Base-by-base conservation (phyloP, 495 filamentous ascomycete genomes). In the Mycothermus thermophilus region DNA sequence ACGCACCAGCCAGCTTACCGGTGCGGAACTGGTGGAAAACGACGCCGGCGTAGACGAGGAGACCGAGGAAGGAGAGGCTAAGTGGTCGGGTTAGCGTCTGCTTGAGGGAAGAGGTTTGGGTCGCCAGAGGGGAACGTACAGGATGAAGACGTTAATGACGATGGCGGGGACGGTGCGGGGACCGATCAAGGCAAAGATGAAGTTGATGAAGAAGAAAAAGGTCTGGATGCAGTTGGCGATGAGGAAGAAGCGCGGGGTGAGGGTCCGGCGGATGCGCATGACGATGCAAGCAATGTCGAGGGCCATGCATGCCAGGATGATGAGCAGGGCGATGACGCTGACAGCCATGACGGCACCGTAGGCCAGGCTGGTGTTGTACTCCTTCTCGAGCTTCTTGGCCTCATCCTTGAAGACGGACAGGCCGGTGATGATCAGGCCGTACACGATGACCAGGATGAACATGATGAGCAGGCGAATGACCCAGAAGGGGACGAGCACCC, bases 401-500 rank as follows among this genome's bases (percentile, higher is more conserved):
- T 50, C 34, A 15, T 51, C 38, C 10, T 30, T 39, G 37, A 13
- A 43, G 11, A 30, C 17, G 27, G 27, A 25, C 12, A 57, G 11
- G 8, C 30, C 41, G 37, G 38, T 32, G 26, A 57, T 17, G 8
- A 35, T 11, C 1, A 57, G 14, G 10, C n/a, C 43, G 36, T 44
- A 55, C 14, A 47, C 9, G 31, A 3, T 46, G 16, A 52, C 40
- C 18, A 40, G 42, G 33, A 52, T 5, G 1, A 55, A 4, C 46
- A 55, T 43, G 35, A 55, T 42, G 27, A 52, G 74, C 34, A 78
- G 72, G 15, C 80, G 74, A 51, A 90, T 81, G 8, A 83, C 85
- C 87, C 87, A 94, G 61, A 83, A 93, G 0, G 88, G 88, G 13
- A 95, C 65, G 3, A 94, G 64, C 1, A 75, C 70, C 62, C 58